Evolutionary conservation across 345 rosid genomes (phyloP).

Genomic region (Populus deltoides): DNA sequence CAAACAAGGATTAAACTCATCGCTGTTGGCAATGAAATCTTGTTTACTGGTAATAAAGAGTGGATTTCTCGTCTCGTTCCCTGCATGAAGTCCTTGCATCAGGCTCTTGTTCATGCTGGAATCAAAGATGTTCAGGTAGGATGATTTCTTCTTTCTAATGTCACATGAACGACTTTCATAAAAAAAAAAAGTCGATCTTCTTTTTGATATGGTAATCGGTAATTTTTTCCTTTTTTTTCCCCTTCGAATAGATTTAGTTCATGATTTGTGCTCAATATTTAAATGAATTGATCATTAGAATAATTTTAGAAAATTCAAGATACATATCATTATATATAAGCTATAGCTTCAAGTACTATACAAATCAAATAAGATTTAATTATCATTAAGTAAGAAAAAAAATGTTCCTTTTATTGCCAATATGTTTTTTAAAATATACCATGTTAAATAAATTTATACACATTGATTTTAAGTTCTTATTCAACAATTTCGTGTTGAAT

Average conservation of each 20-base stretch:
- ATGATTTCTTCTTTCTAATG: neutral
- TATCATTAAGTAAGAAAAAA: neutral
- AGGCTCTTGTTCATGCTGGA: slow-evolving; percentile 57
- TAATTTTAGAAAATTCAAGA: neutral
- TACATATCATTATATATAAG: too few relatives aligned
- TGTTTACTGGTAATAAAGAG: slow-evolving; percentile 36
- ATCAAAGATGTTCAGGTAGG: slow-evolving; percentile 56
- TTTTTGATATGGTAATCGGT: neutral
- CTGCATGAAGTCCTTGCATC: slow-evolving; percentile 56
- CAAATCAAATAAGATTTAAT: neutral
- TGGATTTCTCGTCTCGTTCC: slow-evolving; percentile 56
- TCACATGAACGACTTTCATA: neutral
- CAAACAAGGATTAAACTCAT: slow-evolving; percentile 61
- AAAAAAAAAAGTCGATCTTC: neutral
- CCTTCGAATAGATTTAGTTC: neutral
- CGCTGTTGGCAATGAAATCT: slow-evolving; percentile 70
- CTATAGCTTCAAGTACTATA: too few relatives aligned
- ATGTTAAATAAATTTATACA: neutral
- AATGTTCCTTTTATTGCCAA: neutral
- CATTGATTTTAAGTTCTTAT: neutral
- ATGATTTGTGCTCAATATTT: neutral
- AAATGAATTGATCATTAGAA: neutral
- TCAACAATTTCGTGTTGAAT: neutral
- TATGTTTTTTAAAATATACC: neutral
- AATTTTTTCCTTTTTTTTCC: neutral